phyloP scores from a whole-genome alignment of 2,329 filamentous ascomycete genomes.

The Aspergillus pseudotamarii region DNA sequence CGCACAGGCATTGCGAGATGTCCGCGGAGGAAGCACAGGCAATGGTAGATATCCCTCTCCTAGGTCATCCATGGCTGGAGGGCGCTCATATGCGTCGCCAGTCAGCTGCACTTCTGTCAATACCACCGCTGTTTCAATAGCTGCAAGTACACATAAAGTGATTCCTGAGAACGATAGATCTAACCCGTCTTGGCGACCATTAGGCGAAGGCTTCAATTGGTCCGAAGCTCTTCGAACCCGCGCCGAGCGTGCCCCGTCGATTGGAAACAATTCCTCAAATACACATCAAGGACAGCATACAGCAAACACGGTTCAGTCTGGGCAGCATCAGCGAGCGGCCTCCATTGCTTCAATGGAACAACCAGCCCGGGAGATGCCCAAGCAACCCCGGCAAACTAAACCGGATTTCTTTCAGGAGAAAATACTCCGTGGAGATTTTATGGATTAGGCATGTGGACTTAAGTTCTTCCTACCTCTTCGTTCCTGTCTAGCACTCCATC shows the following conservation, averaged over 20 bases:
- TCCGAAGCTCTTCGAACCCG: conserved; percentile 91
- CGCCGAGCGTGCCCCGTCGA: conserved; percentile 72
- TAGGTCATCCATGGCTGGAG: conserved; percentile 27
- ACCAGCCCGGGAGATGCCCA: conserved; percentile 50
- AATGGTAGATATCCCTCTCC: conserved; percentile 61
- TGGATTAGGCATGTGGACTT: conserved; percentile 66
- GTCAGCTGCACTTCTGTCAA: conserved; percentile 25
- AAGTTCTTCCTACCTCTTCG: conserved; percentile 4
- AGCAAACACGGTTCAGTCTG: conserved; percentile 51
- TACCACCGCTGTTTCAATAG: conserved; percentile 26
- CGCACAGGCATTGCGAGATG: conserved; percentile 73
- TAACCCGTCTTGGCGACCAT: conserved; percentile 47
- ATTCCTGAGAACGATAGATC: conserved; percentile 42
- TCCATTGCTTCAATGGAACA: conserved; percentile 59
- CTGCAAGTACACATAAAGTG: conserved; percentile 41
- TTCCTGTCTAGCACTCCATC: conserved; percentile 4
- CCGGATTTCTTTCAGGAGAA: conserved; percentile 96
- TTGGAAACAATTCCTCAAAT: conserved; percentile 36
- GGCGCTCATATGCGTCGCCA: conserved; percentile 30
- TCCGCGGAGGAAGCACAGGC: conserved; percentile 66
- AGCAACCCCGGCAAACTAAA: conserved; percentile 61
- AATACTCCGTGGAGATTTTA: conserved; percentile 96
- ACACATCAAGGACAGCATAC: conserved; percentile 38
- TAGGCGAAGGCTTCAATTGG: conserved; percentile 96
- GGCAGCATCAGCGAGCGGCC: conserved; percentile 43